Conservation (phyloP, 257 asterid species). For the Striga asiatica region DNA sequence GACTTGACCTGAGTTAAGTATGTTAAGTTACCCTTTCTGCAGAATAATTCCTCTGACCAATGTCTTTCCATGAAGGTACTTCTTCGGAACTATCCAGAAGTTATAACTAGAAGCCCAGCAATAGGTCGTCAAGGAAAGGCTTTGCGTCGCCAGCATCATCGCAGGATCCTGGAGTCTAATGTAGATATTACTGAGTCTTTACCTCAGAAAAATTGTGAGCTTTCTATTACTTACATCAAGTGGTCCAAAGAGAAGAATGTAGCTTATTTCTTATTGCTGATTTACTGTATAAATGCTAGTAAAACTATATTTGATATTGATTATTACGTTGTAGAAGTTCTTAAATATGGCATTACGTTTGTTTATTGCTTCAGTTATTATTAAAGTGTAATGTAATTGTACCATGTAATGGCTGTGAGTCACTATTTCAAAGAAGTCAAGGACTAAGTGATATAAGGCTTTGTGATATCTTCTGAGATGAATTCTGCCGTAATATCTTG, state of each 20-base stretch:
- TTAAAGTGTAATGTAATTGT: background rate
- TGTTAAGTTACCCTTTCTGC: no score
- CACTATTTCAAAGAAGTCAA: background rate
- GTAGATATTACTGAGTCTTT: constrained; percentile 24
- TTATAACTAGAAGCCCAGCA: constrained; percentile 38
- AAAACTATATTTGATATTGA: background rate
- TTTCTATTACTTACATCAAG: background rate
- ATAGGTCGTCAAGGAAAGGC: constrained; percentile 96
- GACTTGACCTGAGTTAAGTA: background rate
- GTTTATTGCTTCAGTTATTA: background rate
- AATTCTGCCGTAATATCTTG: background rate
- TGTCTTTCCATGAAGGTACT: constrained; percentile 51
- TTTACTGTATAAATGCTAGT: background rate
- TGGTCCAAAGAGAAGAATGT: constrained; percentile 13
- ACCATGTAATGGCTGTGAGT: no score
- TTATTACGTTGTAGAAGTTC: background rate
- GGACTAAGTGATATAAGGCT: background rate
- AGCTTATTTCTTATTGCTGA: constrained; percentile 2
- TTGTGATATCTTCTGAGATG: background rate
- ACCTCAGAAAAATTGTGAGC: constrained; percentile 12
- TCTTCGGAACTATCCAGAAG: constrained; percentile 49
- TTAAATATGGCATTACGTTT: background rate
- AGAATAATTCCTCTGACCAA: constrained; percentile 11
- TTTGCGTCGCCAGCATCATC: constrained; percentile 73
- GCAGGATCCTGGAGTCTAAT: constrained; percentile 46